Evolutionary conservation across 495 filamentous ascomycete genomes (phyloP).

Genomic region (Xylaria telfairii): DNA sequence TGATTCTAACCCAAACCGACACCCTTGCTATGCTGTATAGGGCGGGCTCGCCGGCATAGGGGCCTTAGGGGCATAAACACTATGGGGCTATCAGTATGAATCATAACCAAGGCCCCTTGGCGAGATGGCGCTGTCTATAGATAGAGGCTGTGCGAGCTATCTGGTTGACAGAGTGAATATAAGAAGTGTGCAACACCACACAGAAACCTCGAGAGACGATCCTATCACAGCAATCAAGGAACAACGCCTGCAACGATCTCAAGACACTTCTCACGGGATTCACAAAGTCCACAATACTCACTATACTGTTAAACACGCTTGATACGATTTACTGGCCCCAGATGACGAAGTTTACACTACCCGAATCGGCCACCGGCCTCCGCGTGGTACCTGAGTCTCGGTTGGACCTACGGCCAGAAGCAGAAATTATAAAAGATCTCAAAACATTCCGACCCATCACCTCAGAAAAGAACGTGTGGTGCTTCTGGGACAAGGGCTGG

Average conservation of each 20-base stretch:
- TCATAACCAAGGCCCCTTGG: not conserved
- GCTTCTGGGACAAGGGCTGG: constrained; percentile 51
- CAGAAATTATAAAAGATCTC: constrained; percentile 30
- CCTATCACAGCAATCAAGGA: not conserved
- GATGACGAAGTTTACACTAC: constrained; percentile 28
- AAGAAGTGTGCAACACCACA: not conserved
- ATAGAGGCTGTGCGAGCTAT: not conserved
- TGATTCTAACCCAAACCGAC: not conserved
- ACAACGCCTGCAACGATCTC: not conserved
- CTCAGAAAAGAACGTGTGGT: constrained; percentile 54
- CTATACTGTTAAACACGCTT: not conserved
- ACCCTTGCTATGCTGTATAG: not conserved
- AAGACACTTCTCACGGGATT: not conserved
- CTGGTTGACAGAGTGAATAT: not conserved
- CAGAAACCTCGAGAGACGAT: not conserved
- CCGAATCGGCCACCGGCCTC: constrained; percentile 29
- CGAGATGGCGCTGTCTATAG: not conserved
- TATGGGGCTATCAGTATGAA: constrained; percentile 12
- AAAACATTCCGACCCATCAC: constrained; percentile 35
- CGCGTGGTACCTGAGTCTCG: constrained; percentile 26
- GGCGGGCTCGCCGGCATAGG: not conserved
- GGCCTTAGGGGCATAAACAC: not conserved
- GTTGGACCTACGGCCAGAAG: constrained; percentile 33
- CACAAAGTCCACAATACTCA: not conserved
- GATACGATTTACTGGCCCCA: not conserved